Evolutionary conservation across 1,284 basidiomycete genomes (phyloP), one percentile per base, ranked within the genome.

Genomic region (Cryptococcus floricola): DNA sequence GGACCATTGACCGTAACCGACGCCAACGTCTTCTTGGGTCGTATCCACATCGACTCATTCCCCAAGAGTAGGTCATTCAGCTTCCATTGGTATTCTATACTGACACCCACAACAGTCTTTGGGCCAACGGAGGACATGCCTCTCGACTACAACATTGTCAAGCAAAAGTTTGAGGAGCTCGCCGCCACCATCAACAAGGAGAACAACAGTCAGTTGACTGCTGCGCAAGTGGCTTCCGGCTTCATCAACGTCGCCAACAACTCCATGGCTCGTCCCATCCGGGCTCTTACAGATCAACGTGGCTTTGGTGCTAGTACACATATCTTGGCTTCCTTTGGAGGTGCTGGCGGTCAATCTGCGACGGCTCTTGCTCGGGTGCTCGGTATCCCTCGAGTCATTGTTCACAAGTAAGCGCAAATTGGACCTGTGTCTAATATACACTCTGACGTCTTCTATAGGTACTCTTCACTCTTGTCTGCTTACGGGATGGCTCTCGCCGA

Each of bases 381-480:
- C 1, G 65, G 67, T 13, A 75, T 75, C 59, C 55, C 62, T 31
- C 58, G 63, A 6, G 65, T 73, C 58, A 66, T 75, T 43, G 59
- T 75, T n/a, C 71, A 84, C 83, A 67, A 89, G 86, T 3, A 87
- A 94, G 61, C 44, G 18, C 8, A 5, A 14, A 23, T 19, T 18
- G 16, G 18, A 44, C 19, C 23, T 14, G 13, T 10, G 37, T 19
- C 25, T 19, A 9, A n/a, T 4, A 25, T 4, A 12, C 19, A 25
- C 34, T 28, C 57, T 50, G 38, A 58, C 42, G 87, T 93, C 46
- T 91, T 9, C 14, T 18, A 41, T 18, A 51, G 85, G 52, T 91
- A 89, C 72, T 90, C 86, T 52, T 91, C 87, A 9, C 89, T 93
- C 57, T 81, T 95, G 3, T 91, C 88, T 1, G 92, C 92, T 0